Evolutionary conservation across 257 asterid genomes (phyloP).

Genomic region (Voacanga thouarsii): DNA sequence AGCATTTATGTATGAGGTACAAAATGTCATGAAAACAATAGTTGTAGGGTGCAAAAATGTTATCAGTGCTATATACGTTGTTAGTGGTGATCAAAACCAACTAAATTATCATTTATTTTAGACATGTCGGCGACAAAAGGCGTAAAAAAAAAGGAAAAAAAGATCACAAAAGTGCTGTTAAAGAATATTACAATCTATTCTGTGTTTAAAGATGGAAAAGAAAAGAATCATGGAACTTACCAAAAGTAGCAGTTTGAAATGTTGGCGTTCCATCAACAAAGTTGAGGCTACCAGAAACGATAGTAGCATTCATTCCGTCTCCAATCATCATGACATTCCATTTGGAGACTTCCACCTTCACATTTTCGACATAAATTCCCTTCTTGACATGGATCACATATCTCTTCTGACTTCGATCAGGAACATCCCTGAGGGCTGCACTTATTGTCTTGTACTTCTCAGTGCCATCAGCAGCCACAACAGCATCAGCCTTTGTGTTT

Average conservation of each 20-base stretch:
- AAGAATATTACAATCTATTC: too few relatives aligned
- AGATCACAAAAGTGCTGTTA: too few relatives aligned
- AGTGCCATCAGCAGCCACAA: constrained; percentile 19
- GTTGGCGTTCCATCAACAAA: constrained; percentile 46
- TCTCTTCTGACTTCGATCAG: constrained; percentile 32
- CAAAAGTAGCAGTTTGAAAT: constrained; percentile 43
- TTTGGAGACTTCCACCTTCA: constrained; percentile 12
- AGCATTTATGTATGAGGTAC: too few relatives aligned
- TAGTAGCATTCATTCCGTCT: constrained; percentile 37
- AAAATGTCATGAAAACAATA: too few relatives aligned
- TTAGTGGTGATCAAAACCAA: too few relatives aligned
- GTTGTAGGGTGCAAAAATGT: too few relatives aligned
- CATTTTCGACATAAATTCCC: constrained; percentile 42
- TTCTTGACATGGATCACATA: constrained; percentile 40
- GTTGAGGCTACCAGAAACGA: constrained; percentile 38
- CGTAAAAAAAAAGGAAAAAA: too few relatives aligned
- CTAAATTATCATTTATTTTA: too few relatives aligned
- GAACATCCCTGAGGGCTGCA: constrained; percentile 41
- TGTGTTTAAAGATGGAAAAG: too few relatives aligned
- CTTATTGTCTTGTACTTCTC: constrained; percentile 36
- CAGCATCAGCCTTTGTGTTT: constrained; percentile 34
- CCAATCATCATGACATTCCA: constrained; percentile 53
- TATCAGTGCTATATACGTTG: too few relatives aligned
- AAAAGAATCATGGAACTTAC: constrained; percentile 18
- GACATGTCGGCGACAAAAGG: too few relatives aligned